Percentiles rank a stretch among this genome's conserved stretches.
These are phyloP conservation scores for Moringa oleifera DNA, from an alignment of 345 rosid species.

Conservation along the genomic window DNA sequence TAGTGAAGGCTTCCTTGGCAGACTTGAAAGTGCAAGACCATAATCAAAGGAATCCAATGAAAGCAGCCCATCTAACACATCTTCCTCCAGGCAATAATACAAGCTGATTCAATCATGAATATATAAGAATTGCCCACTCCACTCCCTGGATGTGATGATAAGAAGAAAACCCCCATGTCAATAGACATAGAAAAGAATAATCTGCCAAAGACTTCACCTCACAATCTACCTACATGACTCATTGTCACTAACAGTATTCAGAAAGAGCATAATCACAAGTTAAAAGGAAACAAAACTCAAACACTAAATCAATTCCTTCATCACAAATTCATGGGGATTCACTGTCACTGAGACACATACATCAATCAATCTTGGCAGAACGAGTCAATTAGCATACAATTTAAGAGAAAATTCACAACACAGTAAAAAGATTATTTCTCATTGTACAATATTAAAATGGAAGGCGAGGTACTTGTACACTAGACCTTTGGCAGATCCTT, in stretches of 20 bases:
- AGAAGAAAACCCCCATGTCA: constrained; percentile 43
- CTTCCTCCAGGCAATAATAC: constrained; percentile 33
- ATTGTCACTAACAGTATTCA: constrained; percentile 1
- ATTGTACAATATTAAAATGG: too few species aligned
- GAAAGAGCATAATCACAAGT: constrained; percentile 15
- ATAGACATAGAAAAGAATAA: constrained; percentile 28
- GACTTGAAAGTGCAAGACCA: constrained; percentile 35
- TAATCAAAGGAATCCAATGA: constrained; percentile 28
- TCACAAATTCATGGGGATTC: too few species aligned
- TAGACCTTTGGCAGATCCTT: too few species aligned
- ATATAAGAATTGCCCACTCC: constrained; percentile 35
- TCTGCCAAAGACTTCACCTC: constrained; percentile 21
- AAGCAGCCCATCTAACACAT: constrained; percentile 35
- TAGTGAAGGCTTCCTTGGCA: constrained; percentile 21
- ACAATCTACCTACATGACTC: constrained; percentile 17
- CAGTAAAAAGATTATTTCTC: not conserved
- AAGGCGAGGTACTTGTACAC: too few species aligned
- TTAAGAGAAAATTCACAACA: too few species aligned
- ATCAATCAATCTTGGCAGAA: not conserved
- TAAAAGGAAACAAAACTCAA: too few species aligned
- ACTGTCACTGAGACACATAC: not conserved
- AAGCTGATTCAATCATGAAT: constrained; percentile 36
- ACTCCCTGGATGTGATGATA: constrained; percentile 43
- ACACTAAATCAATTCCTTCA: too few species aligned
- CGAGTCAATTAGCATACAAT: not conserved